Evolutionary conservation across 1,284 basidiomycete species (phyloP).

Genomic region (Rhizopogon parksii): DNA sequence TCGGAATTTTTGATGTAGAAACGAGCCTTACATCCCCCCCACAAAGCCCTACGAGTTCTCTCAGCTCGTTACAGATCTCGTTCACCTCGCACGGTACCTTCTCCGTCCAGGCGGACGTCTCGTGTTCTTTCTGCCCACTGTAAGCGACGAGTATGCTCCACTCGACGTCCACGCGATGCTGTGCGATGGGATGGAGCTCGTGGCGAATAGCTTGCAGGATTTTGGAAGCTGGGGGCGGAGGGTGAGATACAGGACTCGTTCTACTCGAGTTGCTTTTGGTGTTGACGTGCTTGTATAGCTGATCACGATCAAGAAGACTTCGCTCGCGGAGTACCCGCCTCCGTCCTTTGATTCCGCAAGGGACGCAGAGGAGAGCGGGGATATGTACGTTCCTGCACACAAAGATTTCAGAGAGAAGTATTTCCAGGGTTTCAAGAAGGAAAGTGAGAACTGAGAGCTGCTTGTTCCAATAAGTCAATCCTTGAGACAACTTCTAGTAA

Average conservation of each 20-base stretch:
- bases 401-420: conserved; percentile 77
- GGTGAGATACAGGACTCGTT: conserved; percentile 41
- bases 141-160: conserved; percentile 84
- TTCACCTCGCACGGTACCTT: conserved; percentile 77
- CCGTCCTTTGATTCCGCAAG: conserved; percentile 41
- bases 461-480: neutral
- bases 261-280: neutral
- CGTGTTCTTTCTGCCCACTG: conserved; percentile 93
- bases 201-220: conserved; percentile 88
- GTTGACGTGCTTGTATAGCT: conserved; percentile 42
- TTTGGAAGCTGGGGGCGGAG: conserved; percentile 95
- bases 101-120: conserved; percentile 83
- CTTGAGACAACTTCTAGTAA: neutral
- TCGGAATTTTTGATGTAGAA: conserved; percentile 7
- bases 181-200: conserved; percentile 81
- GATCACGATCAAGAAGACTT: conserved; percentile 81
- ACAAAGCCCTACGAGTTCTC: conserved; percentile 93
- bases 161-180: conserved; percentile 71
- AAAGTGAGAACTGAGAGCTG: neutral
- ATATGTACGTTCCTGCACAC: conserved; percentile 58
- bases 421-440: conserved; percentile 66
- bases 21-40: conserved; percentile 74
- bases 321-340: conserved; percentile 38
- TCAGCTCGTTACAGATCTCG: conserved; percentile 74
- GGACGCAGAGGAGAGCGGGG: conserved; percentile 15